Base-by-base conservation (phyloP, 2,329 filamentous ascomycete genomes). In the Stemphylium lycopersici region DNA sequence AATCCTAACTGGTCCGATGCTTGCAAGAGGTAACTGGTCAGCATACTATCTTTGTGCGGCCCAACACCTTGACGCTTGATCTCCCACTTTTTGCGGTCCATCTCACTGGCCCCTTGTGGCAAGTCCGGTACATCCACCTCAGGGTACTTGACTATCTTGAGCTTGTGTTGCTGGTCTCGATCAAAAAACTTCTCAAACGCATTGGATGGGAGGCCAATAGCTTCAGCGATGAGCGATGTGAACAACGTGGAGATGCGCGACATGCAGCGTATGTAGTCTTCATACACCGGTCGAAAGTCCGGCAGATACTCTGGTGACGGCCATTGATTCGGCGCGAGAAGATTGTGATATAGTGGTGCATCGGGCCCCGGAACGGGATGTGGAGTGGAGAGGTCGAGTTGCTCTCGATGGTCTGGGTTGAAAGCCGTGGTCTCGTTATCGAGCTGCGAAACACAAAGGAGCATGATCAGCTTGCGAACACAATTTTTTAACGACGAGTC, bases 131-230 rank as follows among this genome's bases (percentile, higher is more conserved):
- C 61, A 43, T 72, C 68, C 70, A 74, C 71, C 56, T 95, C 91
- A 0, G 91, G 91, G 70, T 95, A 96, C 78, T 90, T 91, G 56
- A 96, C 88, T 55, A 96, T 88, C 79, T 96, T 96, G 67, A 96
- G 82, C 79, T 96, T 96, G 79, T 96, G 90, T 77, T 95, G 91
- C 78, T 79, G 81, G 37, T 82, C 76, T 1, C 66, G 65, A 71
- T 93, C 90, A 76, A 93, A 93, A 80, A 93, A 96, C 66, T 84
- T 86, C 69, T 85, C 79, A 74, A 96, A 96, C 0, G 91, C 90
- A 45, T 82, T 76, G 0, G 81, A 58, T 0, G 88, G 85, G 5
- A 96, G 80, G 8, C 84, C 84, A 58, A 96, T 88, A n/a, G 90
- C 89, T 78, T 96, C 90, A 58, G 91, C 91, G 63, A 96, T 90